Evolutionary conservation across 192 early-diverging fungal species (phyloP).

Genomic region (Linnemannia hyalina): DNA sequence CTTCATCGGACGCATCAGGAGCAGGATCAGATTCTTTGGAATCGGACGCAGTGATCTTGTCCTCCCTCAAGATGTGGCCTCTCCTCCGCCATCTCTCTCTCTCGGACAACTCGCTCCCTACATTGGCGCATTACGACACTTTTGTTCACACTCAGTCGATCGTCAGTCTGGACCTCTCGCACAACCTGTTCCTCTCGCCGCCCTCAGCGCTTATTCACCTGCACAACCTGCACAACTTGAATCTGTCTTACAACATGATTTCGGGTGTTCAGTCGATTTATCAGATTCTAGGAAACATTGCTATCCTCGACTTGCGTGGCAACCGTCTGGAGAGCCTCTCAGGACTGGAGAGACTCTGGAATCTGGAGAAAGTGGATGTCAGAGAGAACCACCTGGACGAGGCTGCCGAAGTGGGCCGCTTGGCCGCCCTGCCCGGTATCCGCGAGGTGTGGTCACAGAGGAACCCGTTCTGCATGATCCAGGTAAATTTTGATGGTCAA

Average conservation of each 20-base stretch:
- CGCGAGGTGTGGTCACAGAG: slow-evolving; percentile 65
- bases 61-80: slow-evolving; percentile 55
- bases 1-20: not conserved
- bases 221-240: slow-evolving; percentile 62
- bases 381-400: slow-evolving; percentile 68
- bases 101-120: slow-evolving; percentile 64
- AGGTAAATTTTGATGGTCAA: slow-evolving; percentile 55
- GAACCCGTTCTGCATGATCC: slow-evolving; percentile 65
- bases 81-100: slow-evolving; percentile 60
- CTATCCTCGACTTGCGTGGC: slow-evolving; percentile 60
- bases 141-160: slow-evolving; percentile 54
- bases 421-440: slow-evolving; percentile 63
- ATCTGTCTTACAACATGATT: slow-evolving; percentile 73
- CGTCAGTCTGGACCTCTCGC: slow-evolving; percentile 64
- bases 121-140: slow-evolving; percentile 54
- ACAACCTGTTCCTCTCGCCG: slow-evolving; percentile 64
- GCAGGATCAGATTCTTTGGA: not conserved
- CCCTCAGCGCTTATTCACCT: slow-evolving; percentile 60
- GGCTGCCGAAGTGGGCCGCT: slow-evolving; percentile 62
- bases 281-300: slow-evolving; percentile 65
- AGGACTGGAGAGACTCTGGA: slow-evolving; percentile 68
- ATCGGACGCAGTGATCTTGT: slow-evolving; percentile 30
- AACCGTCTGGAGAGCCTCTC: slow-evolving; percentile 67
- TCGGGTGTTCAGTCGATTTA: slow-evolving; percentile 64
- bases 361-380: slow-evolving; percentile 67